Conservation (phyloP, 148 eudicot genomes). For the Amaranthus hypochondriacus region DNA sequence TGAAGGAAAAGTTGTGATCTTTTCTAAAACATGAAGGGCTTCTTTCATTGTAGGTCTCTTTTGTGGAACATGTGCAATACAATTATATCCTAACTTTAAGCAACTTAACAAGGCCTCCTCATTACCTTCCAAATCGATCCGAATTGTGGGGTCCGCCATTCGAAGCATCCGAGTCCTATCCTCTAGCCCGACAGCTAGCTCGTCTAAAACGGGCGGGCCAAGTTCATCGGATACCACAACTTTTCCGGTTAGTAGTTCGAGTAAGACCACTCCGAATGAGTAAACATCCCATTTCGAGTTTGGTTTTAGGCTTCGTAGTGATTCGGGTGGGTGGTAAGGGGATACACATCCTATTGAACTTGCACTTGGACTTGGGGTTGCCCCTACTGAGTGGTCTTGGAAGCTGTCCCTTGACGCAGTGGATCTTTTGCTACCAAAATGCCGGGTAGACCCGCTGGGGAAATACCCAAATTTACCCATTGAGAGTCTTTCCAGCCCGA, state of each 20-base stretch:
- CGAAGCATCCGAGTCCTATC: slow-evolving; percentile 56
- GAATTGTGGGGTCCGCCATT: slow-evolving; percentile 82
- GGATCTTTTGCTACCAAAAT: slow-evolving; percentile 86
- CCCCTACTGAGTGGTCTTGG: slow-evolving; percentile 45
- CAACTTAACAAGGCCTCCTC: slow-evolving; percentile 63
- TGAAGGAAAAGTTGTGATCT: slow-evolving; percentile 38
- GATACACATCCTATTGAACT: slow-evolving; percentile 68
- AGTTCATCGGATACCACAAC: slow-evolving; percentile 71
- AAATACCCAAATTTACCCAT: slow-evolving; percentile 55
- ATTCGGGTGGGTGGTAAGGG: slow-evolving; percentile 85
- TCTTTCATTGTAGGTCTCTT: slow-evolving; percentile 95
- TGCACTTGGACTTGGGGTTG: slow-evolving; percentile 81
- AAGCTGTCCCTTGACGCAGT: slow-evolving; percentile 85
- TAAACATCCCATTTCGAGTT: slow-evolving; percentile 84
- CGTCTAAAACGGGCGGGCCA: slow-evolving; percentile 52
- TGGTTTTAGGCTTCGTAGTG: slow-evolving; percentile 78
- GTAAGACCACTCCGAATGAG: slow-evolving; percentile 81
- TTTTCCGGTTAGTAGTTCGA: slow-evolving; percentile 79
- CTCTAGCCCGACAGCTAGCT: slow-evolving; percentile 33
- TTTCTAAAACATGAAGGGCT: slow-evolving; percentile 66
- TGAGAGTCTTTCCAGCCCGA: slow-evolving; percentile 75
- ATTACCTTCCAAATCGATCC: slow-evolving; percentile 77
- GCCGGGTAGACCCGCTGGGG: slow-evolving; percentile 62
- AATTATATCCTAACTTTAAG: slow-evolving; percentile 65
- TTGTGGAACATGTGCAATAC: slow-evolving; percentile 65